These are phyloP conservation scores for Phlyctochytrium planicorne DNA, from an alignment of 192 early-diverging fungal species.

Conservation along the genomic window DNA sequence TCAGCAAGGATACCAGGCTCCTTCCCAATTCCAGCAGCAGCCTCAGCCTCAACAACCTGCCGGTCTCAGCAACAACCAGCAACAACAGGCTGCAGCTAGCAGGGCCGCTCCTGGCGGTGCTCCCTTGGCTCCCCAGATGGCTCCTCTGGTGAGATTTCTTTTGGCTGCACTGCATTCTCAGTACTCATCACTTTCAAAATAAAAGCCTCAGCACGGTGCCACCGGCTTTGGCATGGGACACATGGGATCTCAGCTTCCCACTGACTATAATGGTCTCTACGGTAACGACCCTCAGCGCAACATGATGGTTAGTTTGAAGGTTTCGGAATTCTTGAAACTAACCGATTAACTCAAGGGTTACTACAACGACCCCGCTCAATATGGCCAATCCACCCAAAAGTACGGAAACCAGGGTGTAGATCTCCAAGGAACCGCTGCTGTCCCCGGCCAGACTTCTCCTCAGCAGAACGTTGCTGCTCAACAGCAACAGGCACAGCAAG, in stretches of 20 bases:
- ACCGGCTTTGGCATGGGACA: constrained; percentile 39
- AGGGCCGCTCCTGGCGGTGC: no score
- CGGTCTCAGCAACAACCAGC: no score
- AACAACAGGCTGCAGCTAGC: no score
- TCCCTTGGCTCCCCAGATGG: constrained; percentile 6
- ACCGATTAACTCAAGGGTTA: constrained; percentile 13
- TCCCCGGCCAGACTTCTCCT: constrained; percentile 13
- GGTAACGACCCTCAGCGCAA: constrained; percentile 30
- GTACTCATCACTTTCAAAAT: no score
- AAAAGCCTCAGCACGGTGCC: constrained; percentile 17
- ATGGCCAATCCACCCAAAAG: constrained; percentile 28
- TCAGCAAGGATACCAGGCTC: neutral
- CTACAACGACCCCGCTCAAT: constrained; percentile 31
- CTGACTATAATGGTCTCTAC: constrained; percentile 40
- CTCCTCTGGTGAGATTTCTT: neutral
- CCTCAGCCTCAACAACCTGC: constrained; percentile 18
- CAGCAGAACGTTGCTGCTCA: constrained; percentile 34
- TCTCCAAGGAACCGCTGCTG: neutral
- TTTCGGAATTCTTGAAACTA: neutral
- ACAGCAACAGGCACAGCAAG: constrained; percentile 47
- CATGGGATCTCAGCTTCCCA: constrained; percentile 35
- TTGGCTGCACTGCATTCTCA: no score
- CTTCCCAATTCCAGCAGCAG: neutral
- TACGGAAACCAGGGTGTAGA: constrained; percentile 22
- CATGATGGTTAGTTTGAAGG: constrained; percentile 14